These are phyloP conservation scores for Geotrichum macrosporum DNA, from an alignment of 1,139 yeast genomes.

Conservation along the genomic window DNA sequence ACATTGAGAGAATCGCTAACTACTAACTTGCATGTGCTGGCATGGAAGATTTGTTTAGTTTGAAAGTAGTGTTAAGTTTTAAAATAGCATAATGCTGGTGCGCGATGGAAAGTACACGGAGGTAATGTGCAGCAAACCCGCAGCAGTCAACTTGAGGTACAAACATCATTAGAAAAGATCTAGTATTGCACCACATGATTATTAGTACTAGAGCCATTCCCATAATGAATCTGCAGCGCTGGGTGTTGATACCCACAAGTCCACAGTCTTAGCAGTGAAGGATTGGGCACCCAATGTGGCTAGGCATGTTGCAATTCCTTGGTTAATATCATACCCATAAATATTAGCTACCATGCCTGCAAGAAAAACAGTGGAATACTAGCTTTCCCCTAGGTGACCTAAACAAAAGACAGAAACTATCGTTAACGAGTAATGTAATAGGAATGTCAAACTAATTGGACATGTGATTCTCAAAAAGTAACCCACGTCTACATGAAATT, in stretches of 20 bases:
- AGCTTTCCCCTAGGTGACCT: constrained; percentile 76
- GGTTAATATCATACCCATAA: constrained; percentile 70
- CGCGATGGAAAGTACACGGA: constrained; percentile 64
- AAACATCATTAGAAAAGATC: constrained; percentile 47
- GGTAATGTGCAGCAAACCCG: constrained; percentile 56
- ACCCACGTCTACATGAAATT: constrained; percentile 26
- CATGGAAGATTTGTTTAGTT: constrained; percentile 90
- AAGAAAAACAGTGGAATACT: constrained; percentile 73
- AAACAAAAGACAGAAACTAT: constrained; percentile 81
- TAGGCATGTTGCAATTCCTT: constrained; percentile 81
- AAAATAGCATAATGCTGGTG: constrained; percentile 83
- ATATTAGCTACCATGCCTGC: constrained; percentile 88
- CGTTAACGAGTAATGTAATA: constrained; percentile 76
- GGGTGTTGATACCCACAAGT: constrained; percentile 55
- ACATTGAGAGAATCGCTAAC: constrained; percentile 79
- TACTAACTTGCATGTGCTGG: constrained; percentile 73
- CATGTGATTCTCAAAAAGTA: constrained; percentile 39
- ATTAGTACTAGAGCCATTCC: constrained; percentile 43
- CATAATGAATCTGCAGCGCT: constrained; percentile 54
- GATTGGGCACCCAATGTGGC: constrained; percentile 77
- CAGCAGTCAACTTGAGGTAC: constrained; percentile 61
- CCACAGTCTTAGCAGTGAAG: constrained; percentile 49
- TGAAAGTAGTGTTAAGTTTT: constrained; percentile 79
- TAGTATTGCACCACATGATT: constrained; percentile 58
- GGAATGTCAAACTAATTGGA: constrained; percentile 52